Conservation (phyloP, 345 rosid genomes). For the Salix exigua region DNA sequence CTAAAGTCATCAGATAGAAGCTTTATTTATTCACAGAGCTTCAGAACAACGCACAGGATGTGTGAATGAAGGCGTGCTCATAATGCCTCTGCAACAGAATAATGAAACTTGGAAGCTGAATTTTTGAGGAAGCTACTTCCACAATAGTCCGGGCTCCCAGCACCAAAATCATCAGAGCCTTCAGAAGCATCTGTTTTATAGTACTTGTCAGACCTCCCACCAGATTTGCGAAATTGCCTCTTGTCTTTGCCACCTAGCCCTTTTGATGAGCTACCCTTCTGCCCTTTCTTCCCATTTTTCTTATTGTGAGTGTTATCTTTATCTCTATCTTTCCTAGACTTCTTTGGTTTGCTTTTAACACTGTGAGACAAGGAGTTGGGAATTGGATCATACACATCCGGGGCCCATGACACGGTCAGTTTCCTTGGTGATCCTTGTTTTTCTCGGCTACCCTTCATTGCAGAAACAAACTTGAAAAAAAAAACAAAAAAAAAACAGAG, state of each 20-base stretch:
- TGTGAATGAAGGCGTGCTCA: slow-evolving; percentile 20
- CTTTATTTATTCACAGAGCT: slow-evolving; percentile 37
- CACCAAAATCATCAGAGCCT: slow-evolving; percentile 23
- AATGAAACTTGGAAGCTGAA: slow-evolving; percentile 39
- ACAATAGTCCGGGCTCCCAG: slow-evolving; percentile 49
- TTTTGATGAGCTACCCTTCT: slow-evolving; percentile 49
- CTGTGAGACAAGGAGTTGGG: slow-evolving; percentile 70
- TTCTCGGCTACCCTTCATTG: slow-evolving; percentile 83
- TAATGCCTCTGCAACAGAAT: slow-evolving; percentile 52
- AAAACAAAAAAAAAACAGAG: neutral
- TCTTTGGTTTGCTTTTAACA: slow-evolving; percentile 50
- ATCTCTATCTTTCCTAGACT: slow-evolving; percentile 47
- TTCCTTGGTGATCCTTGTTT: slow-evolving; percentile 41
- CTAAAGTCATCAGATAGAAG: too few relatives aligned
- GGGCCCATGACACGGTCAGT: slow-evolving; percentile 69
- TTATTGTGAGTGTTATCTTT: slow-evolving; percentile 27
- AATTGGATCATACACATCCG: slow-evolving; percentile 83
- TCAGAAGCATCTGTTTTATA: slow-evolving; percentile 23
- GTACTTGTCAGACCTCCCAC: slow-evolving; percentile 24
- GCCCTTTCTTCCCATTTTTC: slow-evolving; percentile 76
- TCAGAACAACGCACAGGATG: neutral
- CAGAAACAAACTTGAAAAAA: slow-evolving; percentile 51
- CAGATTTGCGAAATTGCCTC: slow-evolving; percentile 51
- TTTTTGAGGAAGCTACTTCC: slow-evolving; percentile 56
- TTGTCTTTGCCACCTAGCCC: slow-evolving; percentile 55